Percentiles rank a stretch among this genome's conserved stretches.
Evolutionary conservation across 371 early-diverging fungal genomes (phyloP).

Genomic region (Rhizomucor pusillus): DNA sequence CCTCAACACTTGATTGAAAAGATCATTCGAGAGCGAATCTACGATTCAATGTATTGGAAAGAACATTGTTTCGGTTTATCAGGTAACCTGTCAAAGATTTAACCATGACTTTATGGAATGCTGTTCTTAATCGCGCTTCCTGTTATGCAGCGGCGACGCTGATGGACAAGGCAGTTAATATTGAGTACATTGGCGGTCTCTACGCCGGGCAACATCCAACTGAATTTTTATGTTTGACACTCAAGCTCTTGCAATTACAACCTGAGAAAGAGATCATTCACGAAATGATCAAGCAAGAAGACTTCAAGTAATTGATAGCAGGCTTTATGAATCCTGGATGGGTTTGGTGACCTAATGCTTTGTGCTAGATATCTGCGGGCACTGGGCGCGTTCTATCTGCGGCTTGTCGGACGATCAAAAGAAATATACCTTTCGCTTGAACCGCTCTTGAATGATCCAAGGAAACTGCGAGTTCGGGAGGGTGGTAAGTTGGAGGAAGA

Average conservation of each 20-base stretch:
- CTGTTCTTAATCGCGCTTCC: too few relatives aligned
- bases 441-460: conserved; percentile 80
- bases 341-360: neutral
- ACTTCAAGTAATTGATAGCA: conserved; percentile 79
- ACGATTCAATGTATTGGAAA: conserved; percentile 94
- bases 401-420: conserved; percentile 72
- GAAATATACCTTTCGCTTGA: conserved; percentile 88
- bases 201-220: conserved; percentile 87
- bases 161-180: conserved; percentile 84
- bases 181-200: conserved; percentile 81
- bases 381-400: conserved; percentile 85
- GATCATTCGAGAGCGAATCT: conserved; percentile 87
- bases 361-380: conserved; percentile 77
- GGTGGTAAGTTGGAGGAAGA: conserved; percentile 40
- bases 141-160: conserved; percentile 73
- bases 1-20: conserved; percentile 94
- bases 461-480: conserved; percentile 74
- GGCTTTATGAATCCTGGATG: neutral
- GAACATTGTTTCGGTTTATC: conserved; percentile 93
- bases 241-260: conserved; percentile 89
- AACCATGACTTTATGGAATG: neutral
- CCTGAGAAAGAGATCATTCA: conserved; percentile 85
- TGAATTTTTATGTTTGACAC: conserved; percentile 83
- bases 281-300: conserved; percentile 72
- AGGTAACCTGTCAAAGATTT: conserved; percentile 42